These are phyloP conservation scores for Aureobasidium sp. DNA, from an alignment of 2,329 filamentous ascomycete genomes.

Conservation along the genomic window DNA sequence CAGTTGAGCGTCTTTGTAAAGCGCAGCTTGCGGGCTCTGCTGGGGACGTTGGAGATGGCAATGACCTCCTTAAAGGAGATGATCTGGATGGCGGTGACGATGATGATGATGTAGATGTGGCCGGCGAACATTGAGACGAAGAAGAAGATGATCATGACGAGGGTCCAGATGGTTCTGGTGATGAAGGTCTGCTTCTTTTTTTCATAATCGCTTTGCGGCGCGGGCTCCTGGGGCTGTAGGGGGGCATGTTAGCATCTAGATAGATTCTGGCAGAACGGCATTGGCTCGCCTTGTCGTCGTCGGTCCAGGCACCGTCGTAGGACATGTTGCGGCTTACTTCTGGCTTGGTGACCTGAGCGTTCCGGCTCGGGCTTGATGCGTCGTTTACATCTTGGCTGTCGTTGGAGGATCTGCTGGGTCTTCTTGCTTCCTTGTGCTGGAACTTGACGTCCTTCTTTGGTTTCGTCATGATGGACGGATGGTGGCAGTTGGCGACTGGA, in stretches of 20 bases:
- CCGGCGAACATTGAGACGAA: slow-evolving; percentile 89
- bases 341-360: slow-evolving; percentile 25
- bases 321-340: slow-evolving; percentile 17
- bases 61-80: slow-evolving; percentile 99
- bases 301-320: slow-evolving; percentile 18
- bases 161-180: slow-evolving; percentile 92
- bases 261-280: background rate
- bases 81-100: slow-evolving; percentile 90
- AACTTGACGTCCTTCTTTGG: slow-evolving; percentile 56
- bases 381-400: slow-evolving; percentile 47
- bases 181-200: slow-evolving; percentile 99
- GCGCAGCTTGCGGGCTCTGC: slow-evolving; percentile 78
- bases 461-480: slow-evolving; percentile 38
- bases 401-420: slow-evolving; percentile 59
- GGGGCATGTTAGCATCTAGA: background rate
- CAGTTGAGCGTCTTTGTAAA: slow-evolving; percentile 97
- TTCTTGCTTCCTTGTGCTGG: slow-evolving; percentile 48
- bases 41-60: slow-evolving; percentile 91
- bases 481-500: background rate
- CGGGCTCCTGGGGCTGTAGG: slow-evolving; percentile 17
- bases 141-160: slow-evolving; percentile 94
- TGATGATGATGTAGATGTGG: slow-evolving; percentile 92
- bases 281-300: slow-evolving; percentile 18
- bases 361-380: slow-evolving; percentile 45
- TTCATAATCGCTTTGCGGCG: slow-evolving; percentile 67